These are phyloP conservation scores for Mentha longifolia DNA, from an alignment of 257 asterid genomes.

Conservation along the genomic window DNA sequence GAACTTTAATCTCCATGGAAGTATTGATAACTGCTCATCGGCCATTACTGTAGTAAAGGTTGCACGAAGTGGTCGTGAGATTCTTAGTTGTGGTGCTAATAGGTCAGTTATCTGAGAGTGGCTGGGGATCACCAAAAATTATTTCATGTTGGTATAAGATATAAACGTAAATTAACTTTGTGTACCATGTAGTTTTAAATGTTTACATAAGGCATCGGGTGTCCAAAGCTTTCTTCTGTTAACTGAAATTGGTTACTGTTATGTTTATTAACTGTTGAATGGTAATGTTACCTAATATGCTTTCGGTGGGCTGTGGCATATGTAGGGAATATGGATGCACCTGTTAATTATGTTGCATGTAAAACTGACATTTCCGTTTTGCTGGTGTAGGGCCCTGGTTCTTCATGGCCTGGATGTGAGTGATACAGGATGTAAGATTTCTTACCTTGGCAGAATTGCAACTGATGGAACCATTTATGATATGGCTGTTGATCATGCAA, in stretches of 20 bases:
- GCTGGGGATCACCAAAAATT: not conserved
- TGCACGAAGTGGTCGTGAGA: slow-evolving; percentile 49
- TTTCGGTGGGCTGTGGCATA: not conserved
- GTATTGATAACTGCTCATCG: slow-evolving; percentile 56
- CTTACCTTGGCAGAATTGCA: slow-evolving; percentile 46
- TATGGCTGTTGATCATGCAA: slow-evolving; percentile 48
- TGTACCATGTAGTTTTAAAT: slow-evolving; percentile 3
- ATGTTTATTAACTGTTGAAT: slow-evolving; percentile 10
- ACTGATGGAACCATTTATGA: slow-evolving; percentile 50
- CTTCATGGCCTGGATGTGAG: slow-evolving; percentile 54
- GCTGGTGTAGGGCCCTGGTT: slow-evolving; percentile 53
- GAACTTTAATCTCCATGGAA: slow-evolving; percentile 59
- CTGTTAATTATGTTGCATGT: slow-evolving; percentile 8
- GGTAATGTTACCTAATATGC: slow-evolving; percentile 20
- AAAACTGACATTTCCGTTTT: slow-evolving; percentile 32
- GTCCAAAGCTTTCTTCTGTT: slow-evolving; percentile 22
- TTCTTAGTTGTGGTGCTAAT: slow-evolving; percentile 62
- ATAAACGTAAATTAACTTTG: not conserved
- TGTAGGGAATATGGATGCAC: not conserved
- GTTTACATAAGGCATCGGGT: slow-evolving; percentile 13
- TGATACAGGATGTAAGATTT: slow-evolving; percentile 47
- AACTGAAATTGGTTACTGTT: slow-evolving; percentile 5
- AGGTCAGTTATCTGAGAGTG: slow-evolving; percentile 49
- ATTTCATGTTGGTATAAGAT: slow-evolving; percentile 8
- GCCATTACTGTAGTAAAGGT: slow-evolving; percentile 59